Conservation (phyloP, 2,329 filamentous ascomycete species). For the Colletotrichum kahawae region DNA sequence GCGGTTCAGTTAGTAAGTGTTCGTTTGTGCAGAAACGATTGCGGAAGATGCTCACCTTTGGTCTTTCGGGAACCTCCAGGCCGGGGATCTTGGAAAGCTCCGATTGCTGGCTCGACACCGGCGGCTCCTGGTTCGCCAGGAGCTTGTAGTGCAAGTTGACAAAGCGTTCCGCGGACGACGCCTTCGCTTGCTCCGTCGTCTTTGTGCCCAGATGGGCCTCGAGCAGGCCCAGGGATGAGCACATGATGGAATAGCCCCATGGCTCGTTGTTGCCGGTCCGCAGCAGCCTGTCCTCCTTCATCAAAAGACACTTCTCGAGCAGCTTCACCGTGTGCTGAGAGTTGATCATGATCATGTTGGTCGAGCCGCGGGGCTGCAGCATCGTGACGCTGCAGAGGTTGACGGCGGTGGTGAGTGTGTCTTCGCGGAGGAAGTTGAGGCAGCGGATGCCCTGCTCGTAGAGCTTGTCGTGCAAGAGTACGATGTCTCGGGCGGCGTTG, state of each 20-base stretch:
- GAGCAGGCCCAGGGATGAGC: constrained; percentile 61
- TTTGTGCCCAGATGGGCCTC: constrained; percentile 65
- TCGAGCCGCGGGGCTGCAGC: constrained; percentile 62
- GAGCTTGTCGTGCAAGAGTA: constrained; percentile 65
- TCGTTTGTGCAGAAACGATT: background rate
- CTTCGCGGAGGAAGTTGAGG: constrained; percentile 65
- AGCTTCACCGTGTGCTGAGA: constrained; percentile 63
- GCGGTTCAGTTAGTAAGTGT: background rate
- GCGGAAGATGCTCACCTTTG: constrained; percentile 38
- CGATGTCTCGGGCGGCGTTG: constrained; percentile 65
- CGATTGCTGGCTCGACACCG: constrained; percentile 36
- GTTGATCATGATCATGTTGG: constrained; percentile 68
- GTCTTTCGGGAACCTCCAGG: constrained; percentile 39
- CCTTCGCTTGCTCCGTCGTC: constrained; percentile 61
- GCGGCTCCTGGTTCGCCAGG: constrained; percentile 57
- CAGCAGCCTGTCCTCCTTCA: constrained; percentile 66
- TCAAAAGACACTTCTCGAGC: constrained; percentile 64
- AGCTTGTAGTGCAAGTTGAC: constrained; percentile 64
- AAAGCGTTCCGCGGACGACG: constrained; percentile 63
- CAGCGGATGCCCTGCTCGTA: constrained; percentile 63
- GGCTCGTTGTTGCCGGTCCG: constrained; percentile 69
- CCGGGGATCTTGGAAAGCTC: constrained; percentile 30
- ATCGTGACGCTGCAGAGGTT: constrained; percentile 67
- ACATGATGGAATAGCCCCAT: constrained; percentile 70
- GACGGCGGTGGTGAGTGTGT: constrained; percentile 63